phyloP scores from a whole-genome alignment of 768 basidiomycete genomes.

The Kwoniella heveanensis region DNA sequence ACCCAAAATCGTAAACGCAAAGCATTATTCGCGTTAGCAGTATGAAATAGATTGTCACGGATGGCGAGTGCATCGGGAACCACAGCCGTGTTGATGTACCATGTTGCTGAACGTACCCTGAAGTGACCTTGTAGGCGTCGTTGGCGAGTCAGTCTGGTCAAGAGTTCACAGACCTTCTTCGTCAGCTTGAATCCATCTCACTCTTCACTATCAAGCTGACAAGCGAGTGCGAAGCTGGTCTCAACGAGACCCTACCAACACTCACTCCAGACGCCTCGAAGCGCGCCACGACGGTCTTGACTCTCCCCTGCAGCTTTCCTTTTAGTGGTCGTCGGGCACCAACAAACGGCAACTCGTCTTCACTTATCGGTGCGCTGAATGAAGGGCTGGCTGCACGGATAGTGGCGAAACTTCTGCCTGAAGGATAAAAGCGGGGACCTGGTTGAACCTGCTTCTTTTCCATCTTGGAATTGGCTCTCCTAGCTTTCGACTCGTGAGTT shows the following conservation, averaged over 20 bases:
- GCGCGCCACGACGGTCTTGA: slow-evolving; percentile 2
- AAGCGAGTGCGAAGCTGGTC: too few relatives aligned
- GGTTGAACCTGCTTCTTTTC: not conserved
- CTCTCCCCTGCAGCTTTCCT: slow-evolving; percentile 3
- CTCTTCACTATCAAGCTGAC: too few relatives aligned
- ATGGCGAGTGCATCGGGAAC: too few relatives aligned
- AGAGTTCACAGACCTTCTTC: not conserved
- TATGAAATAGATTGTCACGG: too few relatives aligned
- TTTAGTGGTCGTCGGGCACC: not conserved
- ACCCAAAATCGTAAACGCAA: not conserved
- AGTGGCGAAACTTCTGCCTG: slow-evolving; percentile 11
- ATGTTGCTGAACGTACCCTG: not conserved
- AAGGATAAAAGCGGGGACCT: slow-evolving; percentile 7
- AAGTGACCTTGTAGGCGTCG: not conserved
- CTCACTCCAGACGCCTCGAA: slow-evolving; percentile 7
- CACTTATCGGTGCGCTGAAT: not conserved
- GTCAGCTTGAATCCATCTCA: too few relatives aligned
- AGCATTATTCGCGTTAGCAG: too few relatives aligned
- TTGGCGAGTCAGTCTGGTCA: not conserved
- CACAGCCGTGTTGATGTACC: too few relatives aligned
- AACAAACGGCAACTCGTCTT: not conserved
- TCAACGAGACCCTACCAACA: not conserved
- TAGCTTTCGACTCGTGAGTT: too few relatives aligned
- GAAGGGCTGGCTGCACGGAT: not conserved
- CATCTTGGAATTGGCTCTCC: too few relatives aligned